A percentile compares a stretch with the other conserved stretches of the same genome.
phyloP scores from a whole-genome alignment of 208 protist species.

The Herpetomonas muscarum region DNA sequence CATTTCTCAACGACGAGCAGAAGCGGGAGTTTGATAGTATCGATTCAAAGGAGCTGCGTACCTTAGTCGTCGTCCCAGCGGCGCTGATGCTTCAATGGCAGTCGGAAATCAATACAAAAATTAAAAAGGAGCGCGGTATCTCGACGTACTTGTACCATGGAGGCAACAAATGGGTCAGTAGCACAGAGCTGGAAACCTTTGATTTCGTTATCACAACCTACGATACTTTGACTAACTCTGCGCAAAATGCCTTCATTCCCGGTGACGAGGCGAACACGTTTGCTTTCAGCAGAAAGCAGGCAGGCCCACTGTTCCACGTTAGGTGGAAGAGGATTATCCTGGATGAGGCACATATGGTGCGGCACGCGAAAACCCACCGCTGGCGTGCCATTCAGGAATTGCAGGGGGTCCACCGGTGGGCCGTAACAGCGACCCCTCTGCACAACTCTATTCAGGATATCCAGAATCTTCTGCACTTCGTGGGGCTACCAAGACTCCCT shows the following conservation, averaged over 20 bases:
- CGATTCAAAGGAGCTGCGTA: slow-evolving; percentile 81
- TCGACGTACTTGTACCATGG: slow-evolving; percentile 85
- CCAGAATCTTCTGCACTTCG: slow-evolving; percentile 86
- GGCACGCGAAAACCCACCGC: slow-evolving; percentile 78
- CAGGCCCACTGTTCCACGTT: slow-evolving; percentile 80
- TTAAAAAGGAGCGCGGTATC: slow-evolving; percentile 41
- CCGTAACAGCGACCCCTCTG: slow-evolving; percentile 91
- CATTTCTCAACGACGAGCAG: slow-evolving; percentile 79
- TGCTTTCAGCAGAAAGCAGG: slow-evolving; percentile 54
- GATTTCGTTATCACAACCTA: slow-evolving; percentile 94
- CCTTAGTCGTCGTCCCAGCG: slow-evolving; percentile 92
- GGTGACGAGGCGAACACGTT: slow-evolving; percentile 56
- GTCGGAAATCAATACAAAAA: slow-evolving; percentile 81
- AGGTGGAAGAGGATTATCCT: slow-evolving; percentile 93
- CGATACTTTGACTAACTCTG: slow-evolving; percentile 79
- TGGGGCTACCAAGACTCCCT: slow-evolving; percentile 71
- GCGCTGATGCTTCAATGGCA: slow-evolving; percentile 92
- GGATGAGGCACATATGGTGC: slow-evolving; percentile 94
- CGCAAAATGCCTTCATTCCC: slow-evolving; percentile 48
- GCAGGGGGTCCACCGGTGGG: slow-evolving; percentile 84
- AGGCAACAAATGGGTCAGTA: slow-evolving; percentile 55
- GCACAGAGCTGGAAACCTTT: slow-evolving; percentile 76
- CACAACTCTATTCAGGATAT: slow-evolving; percentile 93
- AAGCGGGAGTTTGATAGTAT: slow-evolving; percentile 70
- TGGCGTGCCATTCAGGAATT: slow-evolving; percentile 83